Evolutionary conservation across 345 rosid genomes (phyloP).

Genomic region (Murraya paniculata): DNA sequence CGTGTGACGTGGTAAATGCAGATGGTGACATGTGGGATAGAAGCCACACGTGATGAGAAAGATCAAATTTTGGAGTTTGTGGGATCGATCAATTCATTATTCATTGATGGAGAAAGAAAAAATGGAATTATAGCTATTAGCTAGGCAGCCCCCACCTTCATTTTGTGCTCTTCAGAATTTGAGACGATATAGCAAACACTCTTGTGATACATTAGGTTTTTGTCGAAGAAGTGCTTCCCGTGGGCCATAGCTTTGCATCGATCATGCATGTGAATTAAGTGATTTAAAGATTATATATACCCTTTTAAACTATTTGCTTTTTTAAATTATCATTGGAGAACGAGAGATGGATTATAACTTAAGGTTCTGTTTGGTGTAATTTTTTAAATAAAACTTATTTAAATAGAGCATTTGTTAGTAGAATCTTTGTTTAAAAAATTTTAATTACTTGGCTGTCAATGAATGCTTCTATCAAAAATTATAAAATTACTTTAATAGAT

Average conservation of each 20-base stretch:
- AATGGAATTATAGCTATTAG: neutral
- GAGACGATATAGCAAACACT: neutral
- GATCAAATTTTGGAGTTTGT: conserved; percentile 10
- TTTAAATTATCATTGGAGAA: no score
- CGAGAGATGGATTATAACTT: no score
- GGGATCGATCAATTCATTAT: neutral
- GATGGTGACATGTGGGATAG: conserved; percentile 29
- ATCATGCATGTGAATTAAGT: no score
- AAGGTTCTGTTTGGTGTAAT: no score
- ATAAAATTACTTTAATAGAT: no score
- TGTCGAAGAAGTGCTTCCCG: neutral
- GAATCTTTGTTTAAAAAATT: no score
- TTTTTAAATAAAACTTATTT: no score
- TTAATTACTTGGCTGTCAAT: no score
- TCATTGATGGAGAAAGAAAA: neutral
- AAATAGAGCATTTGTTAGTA: no score
- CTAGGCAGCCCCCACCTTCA: neutral
- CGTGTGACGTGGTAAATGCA: conserved; percentile 30
- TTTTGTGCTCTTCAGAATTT: neutral
- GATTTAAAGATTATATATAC: neutral
- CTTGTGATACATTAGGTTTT: neutral
- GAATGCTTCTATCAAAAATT: no score
- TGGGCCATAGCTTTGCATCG: neutral
- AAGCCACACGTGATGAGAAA: conserved; percentile 22
- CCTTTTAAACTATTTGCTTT: neutral